Evolutionary conservation across 768 basidiomycete species (phyloP).

Genomic region (Pisolithus sp.): DNA sequence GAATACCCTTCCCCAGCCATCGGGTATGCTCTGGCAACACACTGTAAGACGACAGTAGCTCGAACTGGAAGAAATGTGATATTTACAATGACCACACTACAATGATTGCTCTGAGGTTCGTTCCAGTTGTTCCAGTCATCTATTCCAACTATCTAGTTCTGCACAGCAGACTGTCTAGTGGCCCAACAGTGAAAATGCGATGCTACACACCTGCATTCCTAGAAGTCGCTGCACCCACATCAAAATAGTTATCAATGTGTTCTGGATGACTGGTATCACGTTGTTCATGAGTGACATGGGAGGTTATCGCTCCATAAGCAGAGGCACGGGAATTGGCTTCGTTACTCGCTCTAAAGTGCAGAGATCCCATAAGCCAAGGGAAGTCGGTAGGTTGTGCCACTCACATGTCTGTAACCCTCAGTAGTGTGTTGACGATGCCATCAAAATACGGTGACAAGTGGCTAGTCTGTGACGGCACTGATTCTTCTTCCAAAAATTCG

Average conservation of each 20-base stretch:
- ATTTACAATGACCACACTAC: conserved; percentile 81
- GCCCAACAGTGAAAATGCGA: too few relatives aligned
- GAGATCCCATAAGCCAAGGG: conserved; percentile 9
- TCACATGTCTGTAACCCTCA: conserved; percentile 84
- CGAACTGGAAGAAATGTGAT: background rate
- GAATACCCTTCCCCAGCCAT: conserved; percentile 69
- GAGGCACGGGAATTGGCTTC: conserved; percentile 92
- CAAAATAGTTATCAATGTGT: conserved; percentile 76
- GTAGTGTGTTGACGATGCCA: conserved; percentile 74
- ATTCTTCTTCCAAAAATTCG: too few relatives aligned
- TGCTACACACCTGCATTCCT: too few relatives aligned
- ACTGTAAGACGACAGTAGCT: conserved; percentile 2
- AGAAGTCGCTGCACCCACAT: conserved; percentile 92
- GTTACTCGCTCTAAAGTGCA: conserved; percentile 54
- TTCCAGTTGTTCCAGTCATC: too few relatives aligned
- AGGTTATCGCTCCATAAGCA: conserved; percentile 92
- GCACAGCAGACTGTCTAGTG: too few relatives aligned
- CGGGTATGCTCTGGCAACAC: conserved; percentile 64
- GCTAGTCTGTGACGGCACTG: conserved; percentile 45
- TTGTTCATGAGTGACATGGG: conserved; percentile 77
- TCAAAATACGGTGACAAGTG: conserved; percentile 88
- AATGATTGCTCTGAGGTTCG: conserved; percentile 93
- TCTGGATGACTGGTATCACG: conserved; percentile 73
- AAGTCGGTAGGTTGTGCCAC: conserved; percentile 15
- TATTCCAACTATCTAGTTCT: too few relatives aligned